These are phyloP conservation scores for Pharnaceum exiguum DNA, from an alignment of 148 eudicot species.

Conservation along the genomic window DNA sequence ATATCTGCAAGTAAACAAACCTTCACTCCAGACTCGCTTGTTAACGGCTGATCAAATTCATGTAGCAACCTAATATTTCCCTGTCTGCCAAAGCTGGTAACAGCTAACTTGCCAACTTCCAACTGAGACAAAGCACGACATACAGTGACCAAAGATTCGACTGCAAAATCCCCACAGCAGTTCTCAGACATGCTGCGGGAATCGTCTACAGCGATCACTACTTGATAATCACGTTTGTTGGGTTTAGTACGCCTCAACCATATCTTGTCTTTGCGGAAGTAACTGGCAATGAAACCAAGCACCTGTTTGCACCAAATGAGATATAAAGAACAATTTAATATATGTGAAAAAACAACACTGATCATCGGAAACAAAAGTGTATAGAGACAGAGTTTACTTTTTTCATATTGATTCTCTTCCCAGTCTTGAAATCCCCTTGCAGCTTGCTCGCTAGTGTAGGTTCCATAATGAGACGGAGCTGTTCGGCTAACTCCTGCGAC, in stretches of 20 bases:
- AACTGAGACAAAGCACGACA: constrained; percentile 95
- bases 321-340: neutral
- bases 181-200: constrained; percentile 96
- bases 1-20: constrained; percentile 31
- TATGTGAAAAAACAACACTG: neutral
- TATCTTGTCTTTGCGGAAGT: constrained; percentile 91
- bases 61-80: constrained; percentile 79
- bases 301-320: constrained; percentile 54
- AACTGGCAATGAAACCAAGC: constrained; percentile 89
- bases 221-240: constrained; percentile 93
- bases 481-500: constrained; percentile 97
- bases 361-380: neutral
- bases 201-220: constrained; percentile 90
- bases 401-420: constrained; percentile 98
- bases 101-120: constrained; percentile 92
- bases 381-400: constrained; percentile 41
- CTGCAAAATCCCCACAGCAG: constrained; percentile 79
- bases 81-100: constrained; percentile 84
- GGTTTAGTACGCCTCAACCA: constrained; percentile 95
- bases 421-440: constrained; percentile 95
- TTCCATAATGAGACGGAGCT: constrained; percentile 90
- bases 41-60: constrained; percentile 82
- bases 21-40: constrained; percentile 85
- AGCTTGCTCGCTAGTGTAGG: constrained; percentile 98
- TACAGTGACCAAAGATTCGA: constrained; percentile 94